Percentiles rank a stretch among this genome's conserved stretches.
phyloP scores from a whole-genome alignment of 352 stramenopile genomes.

The Peronospora belbahrii region DNA sequence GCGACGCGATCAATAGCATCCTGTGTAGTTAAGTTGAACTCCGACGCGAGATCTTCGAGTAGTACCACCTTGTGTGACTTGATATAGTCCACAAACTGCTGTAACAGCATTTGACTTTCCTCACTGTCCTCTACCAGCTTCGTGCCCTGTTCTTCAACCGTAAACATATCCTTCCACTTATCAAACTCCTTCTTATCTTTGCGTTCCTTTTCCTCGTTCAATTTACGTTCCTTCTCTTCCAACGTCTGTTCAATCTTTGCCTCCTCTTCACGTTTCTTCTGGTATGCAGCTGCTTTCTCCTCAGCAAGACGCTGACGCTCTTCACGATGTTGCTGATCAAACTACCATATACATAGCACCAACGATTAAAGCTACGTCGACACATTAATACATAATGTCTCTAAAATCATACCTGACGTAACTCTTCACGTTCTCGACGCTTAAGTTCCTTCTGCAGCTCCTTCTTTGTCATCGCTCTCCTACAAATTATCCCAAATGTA shows the following conservation, averaged over 20 bases:
- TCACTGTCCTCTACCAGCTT: conserved; percentile 48
- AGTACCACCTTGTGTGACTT: conserved; percentile 70
- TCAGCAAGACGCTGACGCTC: conserved; percentile 43
- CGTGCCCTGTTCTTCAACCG: conserved; percentile 54
- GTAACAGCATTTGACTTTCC: conserved; percentile 52
- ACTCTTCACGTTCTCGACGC: conserved; percentile 60
- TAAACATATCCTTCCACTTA: conserved; percentile 71
- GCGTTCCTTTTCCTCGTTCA: conserved; percentile 45
- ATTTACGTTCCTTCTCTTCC: conserved; percentile 38
- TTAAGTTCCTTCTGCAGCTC: conserved; percentile 76
- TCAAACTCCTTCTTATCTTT: conserved; percentile 70
- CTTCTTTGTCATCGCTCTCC: conserved; percentile 59
- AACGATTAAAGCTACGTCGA: conserved; percentile 1
- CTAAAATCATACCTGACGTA: conserved; percentile 40
- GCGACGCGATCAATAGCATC: conserved; percentile 61
- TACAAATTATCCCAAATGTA: conserved; percentile 1
- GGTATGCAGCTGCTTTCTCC: conserved; percentile 50
- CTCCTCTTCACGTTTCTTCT: conserved; percentile 60
- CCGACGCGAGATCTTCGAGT: conserved; percentile 58
- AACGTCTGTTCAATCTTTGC: conserved; percentile 33
- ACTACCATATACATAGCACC: conserved; percentile 25
- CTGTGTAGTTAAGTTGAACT: conserved; percentile 60
- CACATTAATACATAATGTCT: background rate
- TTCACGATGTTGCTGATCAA: conserved; percentile 60
- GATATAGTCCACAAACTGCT: conserved; percentile 70